Conservation (phyloP, 2,329 filamentous ascomycete genomes). For the Epichloe elymi region DNA sequence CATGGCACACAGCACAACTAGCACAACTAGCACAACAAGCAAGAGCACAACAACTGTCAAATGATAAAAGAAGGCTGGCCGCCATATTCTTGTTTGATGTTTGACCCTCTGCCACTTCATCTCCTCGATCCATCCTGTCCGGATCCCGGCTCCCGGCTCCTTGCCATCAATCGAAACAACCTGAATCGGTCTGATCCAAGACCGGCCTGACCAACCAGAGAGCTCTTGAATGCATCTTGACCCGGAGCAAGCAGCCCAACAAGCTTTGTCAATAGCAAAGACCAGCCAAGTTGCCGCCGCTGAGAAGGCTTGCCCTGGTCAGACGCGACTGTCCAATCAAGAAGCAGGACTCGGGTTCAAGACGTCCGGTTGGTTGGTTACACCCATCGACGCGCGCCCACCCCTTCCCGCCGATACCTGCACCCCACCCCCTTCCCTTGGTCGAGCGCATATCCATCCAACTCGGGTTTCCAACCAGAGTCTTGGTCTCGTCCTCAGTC, state of each 20-base stretch:
- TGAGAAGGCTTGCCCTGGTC: neutral
- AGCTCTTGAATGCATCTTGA: neutral
- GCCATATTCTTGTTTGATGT: neutral
- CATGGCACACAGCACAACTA: no score
- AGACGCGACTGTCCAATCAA: slow-evolving; percentile 1
- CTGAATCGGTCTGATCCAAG: neutral
- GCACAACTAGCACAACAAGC: no score
- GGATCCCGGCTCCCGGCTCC: neutral
- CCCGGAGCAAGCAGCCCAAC: neutral
- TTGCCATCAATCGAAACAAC: neutral
- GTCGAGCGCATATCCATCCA: neutral
- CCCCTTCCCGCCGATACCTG: neutral
- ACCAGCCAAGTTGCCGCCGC: neutral
- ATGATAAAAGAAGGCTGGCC: slow-evolving; percentile 1
- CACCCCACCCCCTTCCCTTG: slow-evolving; percentile 7
- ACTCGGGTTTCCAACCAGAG: slow-evolving; percentile 4
- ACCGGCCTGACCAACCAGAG: slow-evolving; percentile 1
- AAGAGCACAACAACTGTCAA: neutral
- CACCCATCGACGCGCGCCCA: neutral
- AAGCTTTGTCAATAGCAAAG: no score
- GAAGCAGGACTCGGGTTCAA: neutral
- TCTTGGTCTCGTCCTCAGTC: neutral
- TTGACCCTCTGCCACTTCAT: neutral
- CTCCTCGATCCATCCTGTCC: neutral
- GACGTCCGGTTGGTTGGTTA: neutral